phyloP scores from a whole-genome alignment of 2,329 filamentous ascomycete genomes.

The Epichloe amarillans region DNA sequence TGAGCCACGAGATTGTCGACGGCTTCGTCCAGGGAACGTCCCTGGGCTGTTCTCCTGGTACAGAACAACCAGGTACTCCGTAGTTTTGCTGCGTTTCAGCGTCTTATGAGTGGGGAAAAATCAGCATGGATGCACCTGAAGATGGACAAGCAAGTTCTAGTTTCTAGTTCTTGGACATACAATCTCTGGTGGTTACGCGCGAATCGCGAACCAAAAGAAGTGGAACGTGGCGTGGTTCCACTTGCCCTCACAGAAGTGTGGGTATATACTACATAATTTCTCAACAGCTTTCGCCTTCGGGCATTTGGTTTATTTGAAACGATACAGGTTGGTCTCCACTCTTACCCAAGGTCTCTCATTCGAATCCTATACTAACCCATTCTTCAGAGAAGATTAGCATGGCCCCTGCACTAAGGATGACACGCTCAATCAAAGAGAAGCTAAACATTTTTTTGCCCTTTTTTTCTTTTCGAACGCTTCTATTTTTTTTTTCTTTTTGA shows the following conservation, averaged over 20 bases:
- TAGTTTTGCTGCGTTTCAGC: background rate
- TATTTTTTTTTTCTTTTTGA: no score
- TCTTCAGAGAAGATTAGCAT: conserved; percentile 55
- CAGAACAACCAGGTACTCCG: background rate
- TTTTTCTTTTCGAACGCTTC: no score
- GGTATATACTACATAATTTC: background rate
- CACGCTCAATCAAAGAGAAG: conserved; percentile 8
- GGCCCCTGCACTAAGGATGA: conserved; percentile 81
- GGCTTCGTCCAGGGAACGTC: background rate
- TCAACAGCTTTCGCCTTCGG: background rate
- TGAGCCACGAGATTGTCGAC: background rate
- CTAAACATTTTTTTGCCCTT: conserved; percentile 1
- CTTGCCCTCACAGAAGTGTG: no score
- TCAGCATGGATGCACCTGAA: no score
- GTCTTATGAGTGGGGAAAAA: no score
- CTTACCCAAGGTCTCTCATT: background rate
- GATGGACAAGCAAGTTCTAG: no score
- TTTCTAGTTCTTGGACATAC: no score
- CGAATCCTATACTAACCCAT: background rate
- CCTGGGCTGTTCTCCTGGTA: background rate
- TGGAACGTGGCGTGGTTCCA: no score
- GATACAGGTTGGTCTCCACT: conserved; percentile 3
- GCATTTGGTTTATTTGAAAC: conserved; percentile 8
- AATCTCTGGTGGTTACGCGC: no score
- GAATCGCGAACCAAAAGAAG: no score